These are phyloP conservation scores for Vitis hybrid DNA, from an alignment of 177 flowering plant species.

Conservation along the genomic window DNA sequence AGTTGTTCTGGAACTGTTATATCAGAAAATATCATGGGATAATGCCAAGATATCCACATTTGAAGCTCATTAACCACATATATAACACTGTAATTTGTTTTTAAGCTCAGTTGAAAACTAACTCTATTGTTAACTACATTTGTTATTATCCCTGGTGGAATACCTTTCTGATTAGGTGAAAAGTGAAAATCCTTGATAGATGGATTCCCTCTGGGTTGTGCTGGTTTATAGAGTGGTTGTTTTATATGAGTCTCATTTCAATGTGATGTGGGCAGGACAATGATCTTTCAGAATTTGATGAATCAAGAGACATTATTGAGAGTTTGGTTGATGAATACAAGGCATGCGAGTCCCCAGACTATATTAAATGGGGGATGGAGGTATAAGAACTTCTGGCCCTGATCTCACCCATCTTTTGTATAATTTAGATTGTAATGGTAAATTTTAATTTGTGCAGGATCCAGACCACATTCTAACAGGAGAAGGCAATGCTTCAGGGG, in stretches of 20 bases:
- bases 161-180: too few species aligned
- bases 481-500: conserved; percentile 81
- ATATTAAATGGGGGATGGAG: conserved; percentile 99
- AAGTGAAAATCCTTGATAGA: too few species aligned
- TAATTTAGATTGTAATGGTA: conserved; percentile 4
- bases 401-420: not conserved
- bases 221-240: too few species aligned
- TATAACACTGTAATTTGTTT: too few species aligned
- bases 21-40: too few species aligned
- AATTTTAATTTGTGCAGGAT: conserved; percentile 46
- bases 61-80: too few species aligned
- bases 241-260: not conserved
- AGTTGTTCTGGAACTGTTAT: too few species aligned
- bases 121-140: too few species aligned
- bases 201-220: too few species aligned
- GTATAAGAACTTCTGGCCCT: conserved; percentile 29
- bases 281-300: conserved; percentile 99
- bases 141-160: too few species aligned
- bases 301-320: conserved; percentile 90
- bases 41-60: too few species aligned
- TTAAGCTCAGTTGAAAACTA: too few species aligned
- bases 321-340: conserved; percentile 98
- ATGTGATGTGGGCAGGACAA: conserved; percentile 67
- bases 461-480: conserved; percentile 67
- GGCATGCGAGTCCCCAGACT: conserved; percentile 99